Conservation (phyloP, 176 grass and related monocot genomes). For the Chloris gayana region DNA sequence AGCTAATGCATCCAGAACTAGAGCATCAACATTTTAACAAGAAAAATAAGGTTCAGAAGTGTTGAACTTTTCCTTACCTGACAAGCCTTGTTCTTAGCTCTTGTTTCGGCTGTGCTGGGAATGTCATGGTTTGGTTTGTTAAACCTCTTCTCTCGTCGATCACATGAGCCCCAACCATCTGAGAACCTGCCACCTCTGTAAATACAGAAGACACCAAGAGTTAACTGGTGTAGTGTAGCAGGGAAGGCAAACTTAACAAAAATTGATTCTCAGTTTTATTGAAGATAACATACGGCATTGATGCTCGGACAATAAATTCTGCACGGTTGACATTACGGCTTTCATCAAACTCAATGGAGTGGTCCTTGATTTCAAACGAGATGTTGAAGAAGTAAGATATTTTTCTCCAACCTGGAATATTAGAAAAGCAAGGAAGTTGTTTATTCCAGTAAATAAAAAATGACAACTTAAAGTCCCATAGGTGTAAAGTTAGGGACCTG, state of each 20-base stretch:
- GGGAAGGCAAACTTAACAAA: too few relatives aligned
- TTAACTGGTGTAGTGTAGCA: too few relatives aligned
- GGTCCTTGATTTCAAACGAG: slow-evolving; percentile 89
- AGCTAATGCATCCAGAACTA: background rate
- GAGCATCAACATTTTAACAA: slow-evolving; percentile 7
- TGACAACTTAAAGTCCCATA: background rate
- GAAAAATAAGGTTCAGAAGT: background rate
- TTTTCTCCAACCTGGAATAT: slow-evolving; percentile 81
- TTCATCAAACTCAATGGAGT: slow-evolving; percentile 82
- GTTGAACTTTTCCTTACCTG: slow-evolving; percentile 48
- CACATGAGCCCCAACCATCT: slow-evolving; percentile 89
- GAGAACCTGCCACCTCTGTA: slow-evolving; percentile 84
- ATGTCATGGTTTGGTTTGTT: slow-evolving; percentile 89
- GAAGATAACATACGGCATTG: slow-evolving; percentile 62
- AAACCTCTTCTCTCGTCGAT: slow-evolving; percentile 73
- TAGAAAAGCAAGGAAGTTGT: slow-evolving; percentile 9
- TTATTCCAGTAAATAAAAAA: slow-evolving; percentile 3
- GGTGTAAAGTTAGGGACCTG: slow-evolving; percentile 47
- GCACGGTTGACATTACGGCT: slow-evolving; percentile 76
- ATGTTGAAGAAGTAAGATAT: slow-evolving; percentile 93
- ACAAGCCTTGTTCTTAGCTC: slow-evolving; percentile 97
- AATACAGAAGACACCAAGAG: slow-evolving; percentile 17
- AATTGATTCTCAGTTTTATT: slow-evolving; percentile 21
- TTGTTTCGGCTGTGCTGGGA: slow-evolving; percentile 95
- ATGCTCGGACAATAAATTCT: slow-evolving; percentile 82